phyloP scores from a whole-genome alignment of 345 rosid genomes.

The Corymbia maculata region DNA sequence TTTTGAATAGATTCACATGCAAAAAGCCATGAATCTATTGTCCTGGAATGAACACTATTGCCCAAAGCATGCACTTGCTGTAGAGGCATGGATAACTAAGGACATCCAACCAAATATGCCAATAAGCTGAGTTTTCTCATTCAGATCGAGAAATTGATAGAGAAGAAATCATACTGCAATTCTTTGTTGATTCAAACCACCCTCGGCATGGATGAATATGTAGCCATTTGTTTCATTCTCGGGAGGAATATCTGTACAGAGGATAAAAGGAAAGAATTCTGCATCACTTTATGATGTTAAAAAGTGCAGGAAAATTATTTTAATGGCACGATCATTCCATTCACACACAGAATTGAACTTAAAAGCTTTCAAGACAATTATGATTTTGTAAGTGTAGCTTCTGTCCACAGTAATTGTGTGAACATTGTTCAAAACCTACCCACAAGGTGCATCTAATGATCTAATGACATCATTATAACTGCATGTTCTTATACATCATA shows the following conservation, averaged over 20 bases:
- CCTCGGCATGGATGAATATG: slow-evolving; percentile 97
- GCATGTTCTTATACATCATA: not conserved
- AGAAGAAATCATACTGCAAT: slow-evolving; percentile 69
- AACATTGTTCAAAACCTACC: not conserved
- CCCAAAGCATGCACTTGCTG: not conserved
- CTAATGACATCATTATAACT: not conserved
- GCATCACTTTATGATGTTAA: not conserved
- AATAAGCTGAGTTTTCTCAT: not conserved
- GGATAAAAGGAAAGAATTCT: not conserved
- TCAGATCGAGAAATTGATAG: not conserved
- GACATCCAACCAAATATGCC: not conserved
- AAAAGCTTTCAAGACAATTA: not conserved
- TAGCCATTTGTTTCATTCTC: slow-evolving; percentile 96
- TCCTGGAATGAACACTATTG: not conserved
- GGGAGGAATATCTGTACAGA: slow-evolving; percentile 68
- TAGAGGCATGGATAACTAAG: not conserved
- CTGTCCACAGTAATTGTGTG: not conserved
- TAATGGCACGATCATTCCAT: not conserved
- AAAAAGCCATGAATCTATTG: not conserved
- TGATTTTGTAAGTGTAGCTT: not conserved
- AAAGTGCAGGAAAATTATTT: not conserved
- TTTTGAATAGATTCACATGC: not conserved
- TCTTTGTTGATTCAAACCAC: slow-evolving; percentile 98
- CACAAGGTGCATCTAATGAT: not conserved
- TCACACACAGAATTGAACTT: not conserved